Conservation (phyloP, 495 filamentous ascomycete species). For the Talaromyces stipitatus region DNA sequence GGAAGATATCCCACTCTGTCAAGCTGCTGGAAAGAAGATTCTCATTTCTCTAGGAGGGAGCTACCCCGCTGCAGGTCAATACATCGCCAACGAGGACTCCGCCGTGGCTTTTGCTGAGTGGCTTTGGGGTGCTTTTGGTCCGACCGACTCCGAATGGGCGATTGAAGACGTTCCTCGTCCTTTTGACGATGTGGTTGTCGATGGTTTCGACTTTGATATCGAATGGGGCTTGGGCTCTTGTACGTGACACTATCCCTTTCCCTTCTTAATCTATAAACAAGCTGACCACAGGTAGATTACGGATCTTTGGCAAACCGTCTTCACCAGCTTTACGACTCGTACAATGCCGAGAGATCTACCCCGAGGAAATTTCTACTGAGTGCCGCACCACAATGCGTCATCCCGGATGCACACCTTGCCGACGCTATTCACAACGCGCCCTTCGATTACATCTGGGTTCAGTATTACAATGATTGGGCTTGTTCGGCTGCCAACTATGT, state of each 20-base stretch:
- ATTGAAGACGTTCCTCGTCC: conserved; percentile 40
- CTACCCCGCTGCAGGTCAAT: conserved; percentile 24
- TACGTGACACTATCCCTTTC: conserved; percentile 22
- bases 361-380: conserved; percentile 51
- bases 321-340: conserved; percentile 39
- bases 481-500: conserved; percentile 47
- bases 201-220: conserved; percentile 69
- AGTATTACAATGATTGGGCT: conserved; percentile 58
- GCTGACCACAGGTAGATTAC: conserved; percentile 26
- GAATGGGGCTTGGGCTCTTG: conserved; percentile 40
- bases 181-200: conserved; percentile 52
- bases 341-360: conserved; percentile 12
- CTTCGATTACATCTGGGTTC: conserved; percentile 62
- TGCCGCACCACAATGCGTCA: conserved; percentile 55
- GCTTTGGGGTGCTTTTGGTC: conserved; percentile 59
- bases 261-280: background rate
- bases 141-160: conserved; percentile 30
- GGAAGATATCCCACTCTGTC: conserved; percentile 58
- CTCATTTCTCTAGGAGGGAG: conserved; percentile 59
- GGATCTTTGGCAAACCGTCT: conserved; percentile 43
- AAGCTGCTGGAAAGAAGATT: conserved; percentile 57
- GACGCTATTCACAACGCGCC: conserved; percentile 36
- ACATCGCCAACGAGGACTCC: conserved; percentile 21
- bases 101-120: conserved; percentile 48
- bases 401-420: conserved; percentile 51